Evolutionary conservation across 2,329 filamentous ascomycete genomes (phyloP), one percentile per base, ranked within the genome.

Genomic region (Bisporella sp.): DNA sequence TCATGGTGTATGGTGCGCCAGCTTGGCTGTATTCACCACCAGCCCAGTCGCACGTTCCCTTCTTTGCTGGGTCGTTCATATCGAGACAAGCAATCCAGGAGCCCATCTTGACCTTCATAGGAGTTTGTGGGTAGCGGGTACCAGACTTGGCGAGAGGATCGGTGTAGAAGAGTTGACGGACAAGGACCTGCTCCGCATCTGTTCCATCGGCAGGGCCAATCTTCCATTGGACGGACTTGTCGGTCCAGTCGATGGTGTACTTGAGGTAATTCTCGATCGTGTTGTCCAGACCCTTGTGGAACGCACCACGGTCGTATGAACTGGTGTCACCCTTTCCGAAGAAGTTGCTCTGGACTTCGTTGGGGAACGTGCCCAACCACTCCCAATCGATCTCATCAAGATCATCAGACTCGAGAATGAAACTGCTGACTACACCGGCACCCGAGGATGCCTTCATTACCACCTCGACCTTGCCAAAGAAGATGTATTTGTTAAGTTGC

Each of bases 191-290:
- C 21, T 21, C 21, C 8, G 35, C n/a, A n/a, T n/a, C n/a, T 37
- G 35, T 37, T 5, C 56, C 58, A 60, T 82, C 73, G 35, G 35
- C 8, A n/a, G n/a, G 8, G n/a, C 35, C 35, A 49, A 88, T 76
- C 61, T 76, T 73, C 76, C 82, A 88, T 52, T 73, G 69, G 53
- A 85, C 70, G 33, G 69, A 64, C 6, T 78, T 73, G 31, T 73
- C 63, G 28, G 78, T 84, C 85, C 85, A 88, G 69, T 85, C 78
- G 47, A 88, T 62, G 6, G 76, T 75, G 70, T 88, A 88, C 49
- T 77, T 85, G 70, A 87, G 82, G 59, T 73, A 76, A 30, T 63
- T 63, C 49, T 71, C 55, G 11, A 59, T 56, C 12, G 60, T 53
- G 5, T 68, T 45, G 49, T 59, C 60, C 46, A 64, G 50, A 43